phyloP scores from a whole-genome alignment of 2,329 filamentous ascomycete genomes.

The Aspergillus pseudoglaucus region DNA sequence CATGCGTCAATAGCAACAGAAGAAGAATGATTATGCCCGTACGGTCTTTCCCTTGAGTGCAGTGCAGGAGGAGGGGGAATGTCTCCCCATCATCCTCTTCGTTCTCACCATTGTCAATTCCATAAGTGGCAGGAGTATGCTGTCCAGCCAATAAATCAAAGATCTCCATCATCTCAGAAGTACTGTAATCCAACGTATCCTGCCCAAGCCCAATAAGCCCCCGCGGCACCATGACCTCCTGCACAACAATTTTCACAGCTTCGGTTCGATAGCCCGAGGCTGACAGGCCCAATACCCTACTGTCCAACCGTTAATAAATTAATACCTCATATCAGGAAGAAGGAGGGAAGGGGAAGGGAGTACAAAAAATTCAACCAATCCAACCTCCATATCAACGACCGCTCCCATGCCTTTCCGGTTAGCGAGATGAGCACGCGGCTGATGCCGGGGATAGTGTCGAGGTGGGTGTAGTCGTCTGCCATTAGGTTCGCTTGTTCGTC shows the following conservation, averaged over 20 bases:
- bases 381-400: slow-evolving; percentile 60
- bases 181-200: slow-evolving; percentile 64
- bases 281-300: slow-evolving; percentile 58
- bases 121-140: not conserved
- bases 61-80: slow-evolving; percentile 68
- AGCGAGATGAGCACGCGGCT: slow-evolving; percentile 63
- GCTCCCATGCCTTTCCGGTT: slow-evolving; percentile 66
- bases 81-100: slow-evolving; percentile 31
- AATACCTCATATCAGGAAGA: no score
- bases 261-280: slow-evolving; percentile 60
- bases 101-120: not conserved
- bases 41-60: slow-evolving; percentile 84
- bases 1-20: slow-evolving; percentile 55
- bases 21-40: slow-evolving; percentile 67
- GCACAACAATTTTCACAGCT: slow-evolving; percentile 63
- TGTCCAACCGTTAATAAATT: no score
- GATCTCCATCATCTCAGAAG: slow-evolving; percentile 57
- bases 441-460: slow-evolving; percentile 58
- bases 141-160: slow-evolving; percentile 56
- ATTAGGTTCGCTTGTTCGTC: no score
- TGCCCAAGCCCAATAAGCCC: slow-evolving; percentile 65
- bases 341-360: no score
- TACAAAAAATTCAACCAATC: slow-evolving; percentile 62
- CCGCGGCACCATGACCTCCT: slow-evolving; percentile 63
- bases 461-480: slow-evolving; percentile 41